Percentiles rank a stretch among this genome's conserved stretches.
Evolutionary conservation across 2,329 filamentous ascomycete genomes (phyloP).

Genomic region (Endoconidiophora laricicola): DNA sequence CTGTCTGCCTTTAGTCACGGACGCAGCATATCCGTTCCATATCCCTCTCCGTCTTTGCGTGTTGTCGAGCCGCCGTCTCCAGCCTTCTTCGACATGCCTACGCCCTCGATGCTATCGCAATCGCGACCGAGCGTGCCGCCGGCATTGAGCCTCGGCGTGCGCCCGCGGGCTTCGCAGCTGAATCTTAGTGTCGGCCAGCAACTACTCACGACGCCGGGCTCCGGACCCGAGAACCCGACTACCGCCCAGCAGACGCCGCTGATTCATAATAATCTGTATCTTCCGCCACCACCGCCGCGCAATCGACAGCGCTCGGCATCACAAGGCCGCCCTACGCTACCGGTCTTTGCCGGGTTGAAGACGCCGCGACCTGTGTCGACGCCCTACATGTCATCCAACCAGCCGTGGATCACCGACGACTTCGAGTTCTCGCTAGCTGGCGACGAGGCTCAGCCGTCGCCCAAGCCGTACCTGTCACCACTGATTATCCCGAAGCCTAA

Average conservation of each 20-base stretch:
- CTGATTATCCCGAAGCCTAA: constrained; percentile 8
- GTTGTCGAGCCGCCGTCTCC: not conserved
- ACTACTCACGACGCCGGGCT: not conserved
- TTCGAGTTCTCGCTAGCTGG: not conserved
- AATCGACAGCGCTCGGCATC: constrained; percentile 7
- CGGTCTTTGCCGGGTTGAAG: not conserved
- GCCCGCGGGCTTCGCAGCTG: not conserved
- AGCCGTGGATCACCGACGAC: constrained; percentile 9
- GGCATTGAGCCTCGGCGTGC: not conserved
- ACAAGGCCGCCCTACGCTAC: not conserved
- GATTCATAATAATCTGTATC: constrained; percentile 10
- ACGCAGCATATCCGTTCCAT: constrained; percentile 9
- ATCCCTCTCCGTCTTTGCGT: not conserved
- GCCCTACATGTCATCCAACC: constrained; percentile 9
- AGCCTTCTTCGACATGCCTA: not conserved
- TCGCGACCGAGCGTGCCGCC: not conserved
- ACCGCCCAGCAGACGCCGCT: constrained; percentile 8
- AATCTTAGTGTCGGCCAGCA: not conserved
- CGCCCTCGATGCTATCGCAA: not conserved
- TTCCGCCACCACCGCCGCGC: constrained; percentile 4
- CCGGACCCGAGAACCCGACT: not conserved
- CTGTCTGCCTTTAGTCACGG: not conserved
- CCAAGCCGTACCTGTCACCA: constrained; percentile 4
- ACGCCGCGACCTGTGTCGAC: constrained; percentile 7
- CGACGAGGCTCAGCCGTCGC: not conserved